Conservation (phyloP, 345 rosid species). For the Pseudoturritis turrita region DNA sequence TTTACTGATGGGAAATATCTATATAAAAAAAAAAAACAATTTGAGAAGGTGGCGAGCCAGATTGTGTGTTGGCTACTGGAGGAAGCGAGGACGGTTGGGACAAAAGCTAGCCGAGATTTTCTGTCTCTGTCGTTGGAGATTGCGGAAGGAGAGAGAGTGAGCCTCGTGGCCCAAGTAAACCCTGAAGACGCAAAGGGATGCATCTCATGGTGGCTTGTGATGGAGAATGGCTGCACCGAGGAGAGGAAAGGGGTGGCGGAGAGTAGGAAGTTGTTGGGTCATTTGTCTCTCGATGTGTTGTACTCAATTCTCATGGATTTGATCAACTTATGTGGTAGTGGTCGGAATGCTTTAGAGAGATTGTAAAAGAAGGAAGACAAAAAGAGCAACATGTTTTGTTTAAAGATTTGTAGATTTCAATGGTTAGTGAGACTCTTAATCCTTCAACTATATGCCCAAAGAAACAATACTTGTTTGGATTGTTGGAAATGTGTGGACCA, state of each 20-base stretch:
- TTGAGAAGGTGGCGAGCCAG: slow-evolving; percentile 80
- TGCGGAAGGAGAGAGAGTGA: slow-evolving; percentile 75
- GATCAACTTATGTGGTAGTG: slow-evolving; percentile 63
- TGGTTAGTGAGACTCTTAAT: background rate
- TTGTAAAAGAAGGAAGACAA: background rate
- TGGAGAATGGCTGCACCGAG: slow-evolving; percentile 68
- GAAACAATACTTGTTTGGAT: background rate
- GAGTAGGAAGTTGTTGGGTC: slow-evolving; percentile 67
- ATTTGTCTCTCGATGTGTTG: slow-evolving; percentile 61
- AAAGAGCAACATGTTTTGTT: background rate
- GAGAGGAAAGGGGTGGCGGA: slow-evolving; percentile 59
- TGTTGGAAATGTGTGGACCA: background rate
- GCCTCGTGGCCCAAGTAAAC: slow-evolving; percentile 83
- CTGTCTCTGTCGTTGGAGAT: slow-evolving; percentile 73
- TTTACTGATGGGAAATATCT: background rate
- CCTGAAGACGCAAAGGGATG: slow-evolving; percentile 65
- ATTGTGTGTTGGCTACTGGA: slow-evolving; percentile 90
- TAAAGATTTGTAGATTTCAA: background rate
- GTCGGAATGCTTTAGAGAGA: slow-evolving; percentile 29
- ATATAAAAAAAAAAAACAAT: background rate
- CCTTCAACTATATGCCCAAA: background rate
- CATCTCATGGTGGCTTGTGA: slow-evolving; percentile 88
- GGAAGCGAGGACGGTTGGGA: slow-evolving; percentile 79
- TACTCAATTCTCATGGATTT: slow-evolving; percentile 72
- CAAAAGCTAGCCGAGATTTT: slow-evolving; percentile 72